phyloP scores from a whole-genome alignment of 1,139 yeast genomes.

The Suhomyces bribrorum region DNA sequence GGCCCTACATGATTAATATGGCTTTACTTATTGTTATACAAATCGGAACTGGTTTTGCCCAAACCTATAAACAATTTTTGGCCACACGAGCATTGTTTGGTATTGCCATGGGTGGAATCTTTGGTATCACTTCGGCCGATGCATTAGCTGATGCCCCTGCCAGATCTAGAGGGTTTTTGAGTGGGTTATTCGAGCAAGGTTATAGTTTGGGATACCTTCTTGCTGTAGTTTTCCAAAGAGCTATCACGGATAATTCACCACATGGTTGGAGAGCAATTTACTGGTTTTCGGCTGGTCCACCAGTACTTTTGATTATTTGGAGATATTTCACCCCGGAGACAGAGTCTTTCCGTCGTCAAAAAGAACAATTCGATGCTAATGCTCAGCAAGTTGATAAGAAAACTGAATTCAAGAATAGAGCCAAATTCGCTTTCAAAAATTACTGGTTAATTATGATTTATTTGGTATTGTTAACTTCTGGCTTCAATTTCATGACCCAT shows the following conservation, averaged over 20 bases:
- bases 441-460: slow-evolving; percentile 44
- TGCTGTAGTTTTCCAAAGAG: slow-evolving; percentile 45
- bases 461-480: slow-evolving; percentile 41
- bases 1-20: slow-evolving; percentile 39
- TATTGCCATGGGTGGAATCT: slow-evolving; percentile 46
- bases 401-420: slow-evolving; percentile 21
- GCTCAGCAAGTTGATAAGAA: slow-evolving; percentile 16
- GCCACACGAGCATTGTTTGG: slow-evolving; percentile 46
- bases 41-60: slow-evolving; percentile 43
- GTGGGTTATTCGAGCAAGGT: slow-evolving; percentile 46
- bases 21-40: slow-evolving; percentile 35
- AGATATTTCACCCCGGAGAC: slow-evolving; percentile 41
- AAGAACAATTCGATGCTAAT: slow-evolving; percentile 21
- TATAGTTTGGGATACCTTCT: slow-evolving; percentile 47
- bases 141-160: slow-evolving; percentile 41
- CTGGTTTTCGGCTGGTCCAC: slow-evolving; percentile 48
- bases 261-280: slow-evolving; percentile 43
- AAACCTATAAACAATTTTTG: slow-evolving; percentile 38
- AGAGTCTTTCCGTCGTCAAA: slow-evolving; percentile 31
- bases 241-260: slow-evolving; percentile 34
- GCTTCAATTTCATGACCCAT: slow-evolving; percentile 61
- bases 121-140: slow-evolving; percentile 39
- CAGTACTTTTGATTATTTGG: slow-evolving; percentile 39
- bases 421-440: slow-evolving; percentile 30
- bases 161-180: slow-evolving; percentile 39